Conservation (phyloP, 768 basidiomycete genomes). For the Cystofilobasidium ferigula region DNA sequence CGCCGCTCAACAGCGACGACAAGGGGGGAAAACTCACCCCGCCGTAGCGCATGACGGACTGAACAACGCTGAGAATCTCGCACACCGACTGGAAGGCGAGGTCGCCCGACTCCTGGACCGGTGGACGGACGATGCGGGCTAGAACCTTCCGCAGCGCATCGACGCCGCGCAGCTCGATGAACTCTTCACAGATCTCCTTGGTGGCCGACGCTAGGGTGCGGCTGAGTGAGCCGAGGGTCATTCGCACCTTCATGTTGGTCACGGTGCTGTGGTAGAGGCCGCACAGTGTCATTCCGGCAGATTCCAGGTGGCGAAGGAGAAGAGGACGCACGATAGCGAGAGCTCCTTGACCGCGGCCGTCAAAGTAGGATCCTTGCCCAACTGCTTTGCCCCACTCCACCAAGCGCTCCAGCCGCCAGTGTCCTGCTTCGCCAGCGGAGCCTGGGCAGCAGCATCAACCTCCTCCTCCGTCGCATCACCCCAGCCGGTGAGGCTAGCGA, state of each 20-base stretch:
- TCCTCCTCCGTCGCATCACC: conserved; percentile 2
- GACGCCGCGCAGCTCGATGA: background rate
- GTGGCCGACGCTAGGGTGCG: background rate
- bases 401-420: conserved; percentile 67
- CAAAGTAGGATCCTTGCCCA: conserved; percentile 26
- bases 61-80: background rate
- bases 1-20: background rate
- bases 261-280: background rate
- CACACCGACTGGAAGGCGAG: background rate
- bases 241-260: background rate
- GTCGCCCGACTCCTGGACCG: background rate
- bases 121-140: background rate
- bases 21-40: conserved; percentile 45
- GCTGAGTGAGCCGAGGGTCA: background rate
- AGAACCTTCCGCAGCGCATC: background rate
- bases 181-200: background rate
- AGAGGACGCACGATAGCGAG: conserved; percentile 38
- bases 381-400: conserved; percentile 55
- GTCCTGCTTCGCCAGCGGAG: conserved; percentile 32
- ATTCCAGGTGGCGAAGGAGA: conserved; percentile 31
- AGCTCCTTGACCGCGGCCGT: background rate
- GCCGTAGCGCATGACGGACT: conserved; percentile 29
- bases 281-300: background rate
- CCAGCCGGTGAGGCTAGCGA: conserved; percentile 32
- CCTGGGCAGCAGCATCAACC: background rate